Evolutionary conservation across 2,329 filamentous ascomycete genomes (phyloP), one percentile per base, ranked within the genome.

Genomic region (Aspergillus fructus): DNA sequence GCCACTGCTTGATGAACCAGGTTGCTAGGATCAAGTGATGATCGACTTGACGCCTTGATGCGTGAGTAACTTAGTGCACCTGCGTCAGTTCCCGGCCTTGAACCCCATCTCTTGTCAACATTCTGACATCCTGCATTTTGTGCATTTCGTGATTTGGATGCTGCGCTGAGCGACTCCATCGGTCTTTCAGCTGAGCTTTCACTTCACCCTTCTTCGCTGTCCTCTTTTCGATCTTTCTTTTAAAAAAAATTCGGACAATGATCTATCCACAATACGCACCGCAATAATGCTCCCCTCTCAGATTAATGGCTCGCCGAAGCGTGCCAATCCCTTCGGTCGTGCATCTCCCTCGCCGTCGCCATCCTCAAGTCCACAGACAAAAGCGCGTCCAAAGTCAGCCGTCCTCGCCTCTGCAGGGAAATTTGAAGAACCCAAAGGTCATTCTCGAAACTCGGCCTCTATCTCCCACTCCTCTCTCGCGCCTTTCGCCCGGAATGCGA

Each of bases 271-370:
- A 19, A 39, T 40, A 59, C 52, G 52, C 47, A 63, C 45, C 41
- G 59, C 60, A 56, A 59, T 59, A 63, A 85, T 85, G 81, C 79
- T 80, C 69, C 79, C 77, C 55, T 82, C 82, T 72, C 79, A 83
- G 61, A 79, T 82, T 67, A 85, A 81, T 73, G 84, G 85, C 74
- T 85, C 87, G 65, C 84, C 88, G 72, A 90, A 88, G 79, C 88
- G 91, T 68, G 89, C 86, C 71, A 93, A 91, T 76, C 89, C 90
- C 15, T 96, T 96, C 72, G 81, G 83, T 59, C 85, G 91, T 70
- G 85, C 65, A 43, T 65, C 65, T 19, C 61, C 75, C 63, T 79
- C 86, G 53, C 78, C 82, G 45, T 88, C 89, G 15, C 82, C 88
- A 21, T 89, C 90, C 33, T 83, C 89, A 42, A 82, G 79, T 49